Evolutionary conservation across 179 eudicot species (phyloP).

Genomic region (Actinidia arguta): DNA sequence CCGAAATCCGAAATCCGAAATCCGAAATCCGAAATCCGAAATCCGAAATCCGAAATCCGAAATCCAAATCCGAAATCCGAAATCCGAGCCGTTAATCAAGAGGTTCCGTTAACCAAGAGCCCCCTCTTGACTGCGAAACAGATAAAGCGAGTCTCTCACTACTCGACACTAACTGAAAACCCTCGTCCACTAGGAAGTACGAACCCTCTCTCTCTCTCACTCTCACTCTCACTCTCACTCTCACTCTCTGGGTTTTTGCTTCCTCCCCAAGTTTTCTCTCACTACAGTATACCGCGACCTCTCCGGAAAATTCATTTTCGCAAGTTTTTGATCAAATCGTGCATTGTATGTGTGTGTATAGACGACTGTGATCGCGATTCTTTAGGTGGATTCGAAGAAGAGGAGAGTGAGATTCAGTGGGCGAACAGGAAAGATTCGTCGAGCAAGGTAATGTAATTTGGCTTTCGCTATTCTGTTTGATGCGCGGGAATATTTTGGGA

Average conservation of each 20-base stretch:
- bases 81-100: too few species aligned
- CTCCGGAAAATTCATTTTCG: background rate
- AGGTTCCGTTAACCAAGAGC: too few species aligned
- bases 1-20: too few species aligned
- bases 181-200: background rate
- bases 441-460: constrained; percentile 27
- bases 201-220: too few species aligned
- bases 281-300: background rate
- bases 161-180: background rate
- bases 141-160: background rate
- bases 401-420: constrained; percentile 18
- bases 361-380: constrained; percentile 33
- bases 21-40: too few species aligned
- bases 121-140: background rate
- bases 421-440: constrained; percentile 25
- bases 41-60: too few species aligned
- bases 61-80: too few species aligned
- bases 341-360: too few species aligned
- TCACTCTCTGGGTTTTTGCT: constrained; percentile 1
- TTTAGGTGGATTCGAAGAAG: constrained; percentile 26
- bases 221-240: background rate
- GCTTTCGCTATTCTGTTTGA: background rate
- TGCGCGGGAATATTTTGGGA: background rate
- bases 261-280: background rate
- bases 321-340: background rate